A percentile compares a stretch with the other conserved stretches of the same genome.
phyloP scores from a whole-genome alignment of 179 eudicot genomes.

The Vitellaria paradoxa region DNA sequence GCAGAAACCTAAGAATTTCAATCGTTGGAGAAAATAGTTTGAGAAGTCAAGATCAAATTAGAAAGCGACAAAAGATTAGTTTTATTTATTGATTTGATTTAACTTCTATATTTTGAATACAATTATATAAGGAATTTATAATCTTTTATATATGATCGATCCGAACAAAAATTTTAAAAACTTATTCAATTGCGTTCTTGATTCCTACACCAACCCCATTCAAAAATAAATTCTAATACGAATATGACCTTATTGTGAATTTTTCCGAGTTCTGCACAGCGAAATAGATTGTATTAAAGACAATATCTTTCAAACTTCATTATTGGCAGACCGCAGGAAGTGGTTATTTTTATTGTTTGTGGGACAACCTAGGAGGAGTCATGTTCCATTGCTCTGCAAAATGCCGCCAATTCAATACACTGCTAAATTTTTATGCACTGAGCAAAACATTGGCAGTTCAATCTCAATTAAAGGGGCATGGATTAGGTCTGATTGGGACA shows the following conservation, averaged over 20 bases:
- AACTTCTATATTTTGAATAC: too few relatives aligned
- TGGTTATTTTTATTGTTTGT: constrained; percentile 74
- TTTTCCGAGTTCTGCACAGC: neutral
- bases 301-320: neutral
- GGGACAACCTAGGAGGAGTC: constrained; percentile 94
- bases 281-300: neutral
- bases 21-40: too few relatives aligned
- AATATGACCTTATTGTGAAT: neutral
- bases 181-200: too few relatives aligned
- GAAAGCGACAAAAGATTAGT: too few relatives aligned
- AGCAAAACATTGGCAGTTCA: neutral
- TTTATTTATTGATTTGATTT: too few relatives aligned
- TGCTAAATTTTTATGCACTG: neutral
- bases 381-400: constrained; percentile 71
- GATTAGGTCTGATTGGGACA: too few relatives aligned
- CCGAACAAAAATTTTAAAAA: too few relatives aligned
- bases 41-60: too few relatives aligned
- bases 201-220: too few relatives aligned
- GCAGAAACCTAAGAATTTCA: too few relatives aligned
- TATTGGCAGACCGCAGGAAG: constrained; percentile 79
- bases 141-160: too few relatives aligned
- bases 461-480: neutral
- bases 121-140: too few relatives aligned
- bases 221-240: neutral
- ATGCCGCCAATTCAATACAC: constrained; percentile 41